phyloP scores from a whole-genome alignment of 2,329 filamentous ascomycete genomes.

The Exophiala sideris region DNA sequence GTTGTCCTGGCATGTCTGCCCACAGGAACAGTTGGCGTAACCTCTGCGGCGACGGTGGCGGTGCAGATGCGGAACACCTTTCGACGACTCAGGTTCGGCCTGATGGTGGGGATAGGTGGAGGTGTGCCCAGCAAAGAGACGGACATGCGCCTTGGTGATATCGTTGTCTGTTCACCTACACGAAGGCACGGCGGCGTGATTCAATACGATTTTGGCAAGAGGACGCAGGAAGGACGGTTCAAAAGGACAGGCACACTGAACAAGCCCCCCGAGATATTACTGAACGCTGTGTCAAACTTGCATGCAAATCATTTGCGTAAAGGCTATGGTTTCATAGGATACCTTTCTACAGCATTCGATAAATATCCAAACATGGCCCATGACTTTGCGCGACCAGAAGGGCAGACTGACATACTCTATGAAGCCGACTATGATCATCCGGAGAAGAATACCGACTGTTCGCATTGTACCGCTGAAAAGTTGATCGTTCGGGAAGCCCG shows the following conservation, averaged over 20 bases:
- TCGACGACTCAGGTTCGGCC: conserved; percentile 24
- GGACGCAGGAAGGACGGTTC: not conserved
- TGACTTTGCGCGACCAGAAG: too few species aligned
- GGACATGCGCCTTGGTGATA: conserved; percentile 21
- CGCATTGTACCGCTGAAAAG: not conserved
- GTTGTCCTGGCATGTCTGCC: too few species aligned
- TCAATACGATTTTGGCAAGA: conserved; percentile 18
- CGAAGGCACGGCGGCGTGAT: conserved; percentile 2
- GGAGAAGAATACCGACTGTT: not conserved
- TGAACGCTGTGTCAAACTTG: not conserved
- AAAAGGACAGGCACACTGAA: conserved; percentile 7
- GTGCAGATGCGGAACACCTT: conserved; percentile 17
- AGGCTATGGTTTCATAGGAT: not conserved
- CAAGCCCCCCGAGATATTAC: conserved; percentile 5
- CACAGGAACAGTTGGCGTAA: too few species aligned
- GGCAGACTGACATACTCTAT: not conserved
- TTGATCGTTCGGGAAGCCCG: not conserved
- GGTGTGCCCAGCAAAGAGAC: conserved; percentile 22
- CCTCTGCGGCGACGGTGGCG: too few species aligned
- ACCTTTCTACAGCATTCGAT: not conserved
- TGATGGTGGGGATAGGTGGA: conserved; percentile 31
- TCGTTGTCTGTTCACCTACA: conserved; percentile 12
- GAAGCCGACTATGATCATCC: not conserved
- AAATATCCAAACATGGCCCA: not conserved
- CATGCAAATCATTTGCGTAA: too few species aligned